Evolutionary conservation across 306 rosid genomes (phyloP), one percentile per base, ranked within the genome.

Genomic region (Sphenostylis stenocarpa): DNA sequence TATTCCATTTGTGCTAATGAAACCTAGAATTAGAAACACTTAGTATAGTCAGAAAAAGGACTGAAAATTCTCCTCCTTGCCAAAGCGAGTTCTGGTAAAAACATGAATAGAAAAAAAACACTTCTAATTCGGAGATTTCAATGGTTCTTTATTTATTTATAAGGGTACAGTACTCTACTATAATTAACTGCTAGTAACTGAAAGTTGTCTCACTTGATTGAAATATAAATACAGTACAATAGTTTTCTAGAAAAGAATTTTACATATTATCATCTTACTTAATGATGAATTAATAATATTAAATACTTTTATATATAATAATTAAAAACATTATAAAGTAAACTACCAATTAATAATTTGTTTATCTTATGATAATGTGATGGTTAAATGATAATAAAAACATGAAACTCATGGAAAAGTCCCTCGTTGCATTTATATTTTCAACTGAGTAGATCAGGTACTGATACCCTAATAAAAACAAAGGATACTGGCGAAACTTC

Each of bases 1-100:
- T 95, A 90, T 85, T 95, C 99, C 99, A 90, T 92, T 86, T 95
- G 97, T 62, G 99, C 97, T 83, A 89, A 86, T 80, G 99, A 83
- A 78, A 92, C 97, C 96, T 95, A 81, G 67, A 83, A 80, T 73
- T 88, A 78, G 73, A 83, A 85, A 81, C 72, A 83, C 62, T 19
- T 55, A 72, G 19, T 23, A 74, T 71, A 67, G 73, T 84, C 55
- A 85, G 69, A 47, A 43, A 60, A 60, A 61, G 13, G 45, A 49
- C 38, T 52, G 36, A 56, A 48, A 74, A 23, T 58, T 83, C 52
- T 43, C 73, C 75, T 29, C 24, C 79, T 77, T 24, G 14, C 70
- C 66, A 48, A 75, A 38, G 78, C 53, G 36, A 67, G 24, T 63
- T 73, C 66, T 62, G 19, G 72, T 45, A 67, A 76, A 11, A 51